These are phyloP conservation scores for Daldinia caldariorum DNA, from an alignment of 495 filamentous ascomycete species.

Conservation along the genomic window DNA sequence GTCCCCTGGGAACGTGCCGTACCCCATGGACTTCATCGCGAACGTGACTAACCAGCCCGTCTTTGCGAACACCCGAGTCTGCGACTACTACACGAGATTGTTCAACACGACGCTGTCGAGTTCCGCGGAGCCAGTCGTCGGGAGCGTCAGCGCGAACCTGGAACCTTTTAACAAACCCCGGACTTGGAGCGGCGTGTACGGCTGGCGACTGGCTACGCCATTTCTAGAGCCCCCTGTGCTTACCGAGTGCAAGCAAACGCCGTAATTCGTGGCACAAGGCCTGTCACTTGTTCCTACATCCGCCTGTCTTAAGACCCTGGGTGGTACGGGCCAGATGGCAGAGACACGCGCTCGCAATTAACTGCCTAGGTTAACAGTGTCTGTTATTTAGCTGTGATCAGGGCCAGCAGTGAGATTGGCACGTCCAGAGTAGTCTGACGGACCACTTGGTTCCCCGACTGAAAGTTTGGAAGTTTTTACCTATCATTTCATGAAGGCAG, in stretches of 20 bases:
- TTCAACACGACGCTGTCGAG: conserved; percentile 53
- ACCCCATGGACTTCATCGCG: conserved; percentile 50
- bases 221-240: conserved; percentile 49
- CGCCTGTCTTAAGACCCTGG: background rate
- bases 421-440: too few relatives aligned
- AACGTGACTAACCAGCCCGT: conserved; percentile 58
- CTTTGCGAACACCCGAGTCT: conserved; percentile 50
- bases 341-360: too few relatives aligned
- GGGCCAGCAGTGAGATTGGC: too few relatives aligned
- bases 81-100: conserved; percentile 54
- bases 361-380: too few relatives aligned
- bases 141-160: conserved; percentile 42
- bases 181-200: conserved; percentile 46
- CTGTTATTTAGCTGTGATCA: too few relatives aligned
- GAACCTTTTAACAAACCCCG: conserved; percentile 41
- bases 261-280: background rate
- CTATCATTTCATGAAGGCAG: too few relatives aligned
- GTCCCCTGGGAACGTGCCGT: conserved; percentile 36
- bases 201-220: conserved; percentile 53
- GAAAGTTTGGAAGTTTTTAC: too few relatives aligned
- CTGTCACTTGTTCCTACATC: background rate
- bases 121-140: conserved; percentile 45
- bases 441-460: too few relatives aligned
- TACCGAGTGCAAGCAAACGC: conserved; percentile 6
- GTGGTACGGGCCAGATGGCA: background rate